Conservation (phyloP, 257 asterid species). For the Solanum pinnatisectum region DNA sequence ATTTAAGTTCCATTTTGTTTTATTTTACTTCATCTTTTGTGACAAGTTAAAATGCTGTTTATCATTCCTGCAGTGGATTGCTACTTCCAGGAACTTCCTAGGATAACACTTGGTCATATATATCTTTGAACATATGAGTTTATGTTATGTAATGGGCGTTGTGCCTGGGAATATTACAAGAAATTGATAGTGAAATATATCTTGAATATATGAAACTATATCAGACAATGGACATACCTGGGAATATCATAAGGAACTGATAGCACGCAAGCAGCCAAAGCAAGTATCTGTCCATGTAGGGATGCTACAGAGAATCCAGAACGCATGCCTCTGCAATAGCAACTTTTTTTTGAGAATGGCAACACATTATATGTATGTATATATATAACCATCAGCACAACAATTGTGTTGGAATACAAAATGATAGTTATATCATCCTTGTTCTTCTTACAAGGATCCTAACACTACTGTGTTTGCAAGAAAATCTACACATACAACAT, state of each 20-base stretch:
- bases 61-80: background rate
- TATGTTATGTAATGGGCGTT: background rate
- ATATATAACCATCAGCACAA: background rate
- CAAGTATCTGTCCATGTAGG: conserved; percentile 84
- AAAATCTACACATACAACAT: background rate
- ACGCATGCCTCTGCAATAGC: conserved; percentile 45
- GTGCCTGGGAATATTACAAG: conserved; percentile 92
- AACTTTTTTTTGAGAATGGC: background rate
- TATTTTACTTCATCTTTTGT: background rate
- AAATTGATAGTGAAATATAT: conserved; percentile 41
- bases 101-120: background rate
- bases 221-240: conserved; percentile 38
- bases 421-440: background rate
- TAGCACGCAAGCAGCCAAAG: conserved; percentile 88
- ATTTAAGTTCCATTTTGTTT: background rate
- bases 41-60: background rate
- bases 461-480: background rate
- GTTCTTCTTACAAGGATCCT: background rate
- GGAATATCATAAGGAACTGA: conserved; percentile 99
- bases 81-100: background rate
- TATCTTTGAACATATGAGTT: background rate
- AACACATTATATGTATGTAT: background rate
- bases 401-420: background rate
- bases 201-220: conserved; percentile 1
- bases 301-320: conserved; percentile 63